Base-by-base conservation (phyloP, 768 basidiomycete species). In the Infundibulicybe gibba region DNA sequence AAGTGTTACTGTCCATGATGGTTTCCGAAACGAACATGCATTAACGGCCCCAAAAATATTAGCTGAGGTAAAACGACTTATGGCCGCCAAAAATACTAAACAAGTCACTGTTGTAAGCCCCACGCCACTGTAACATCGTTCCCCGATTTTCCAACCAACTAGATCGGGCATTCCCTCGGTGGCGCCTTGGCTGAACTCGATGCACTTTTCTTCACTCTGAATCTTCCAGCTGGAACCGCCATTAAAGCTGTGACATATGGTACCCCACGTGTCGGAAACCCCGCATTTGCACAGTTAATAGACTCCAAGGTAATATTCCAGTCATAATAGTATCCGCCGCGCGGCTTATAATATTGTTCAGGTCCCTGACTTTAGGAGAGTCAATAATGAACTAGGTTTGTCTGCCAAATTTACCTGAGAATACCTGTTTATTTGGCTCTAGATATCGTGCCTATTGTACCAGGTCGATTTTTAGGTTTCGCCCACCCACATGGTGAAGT, bases 361-460 rank as follows among this genome's bases (percentile, higher is more conserved):
- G 64, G 61, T 70, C 10, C 63, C 67, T 1, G 61, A 71, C 47
- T 68, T 71, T 50, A 64, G 54, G 47, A 67, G 69, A 14, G 63
- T 73, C n/a, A 73, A 73, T 50, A 73, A 75, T 47, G 45, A 67
- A 54, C 58, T 58, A 44, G 69, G 67, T 51, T 20, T 4, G 35
- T 19, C 10, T 38, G 35, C 25, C 40, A 39, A 43, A 17, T 20
- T 35, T 43, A 20, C 19, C 48, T 46, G 47, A 38, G 25, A 8
- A 25, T 25, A 8, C 4, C 3, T 25, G 8, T 25, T 25, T 25
- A 25, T 3, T 25, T 8, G 25, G 25, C 3, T 25, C 25, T 49
- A 67, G 74, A 79, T 54, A 48, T 70, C 21, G 63, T 85, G 38
- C 83, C 84, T 17, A 82, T 78, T 48, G 67, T 84, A 6, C 82